These are phyloP conservation scores for Malania oleifera DNA, from an alignment of 164 flowering plant species.

Conservation along the genomic window DNA sequence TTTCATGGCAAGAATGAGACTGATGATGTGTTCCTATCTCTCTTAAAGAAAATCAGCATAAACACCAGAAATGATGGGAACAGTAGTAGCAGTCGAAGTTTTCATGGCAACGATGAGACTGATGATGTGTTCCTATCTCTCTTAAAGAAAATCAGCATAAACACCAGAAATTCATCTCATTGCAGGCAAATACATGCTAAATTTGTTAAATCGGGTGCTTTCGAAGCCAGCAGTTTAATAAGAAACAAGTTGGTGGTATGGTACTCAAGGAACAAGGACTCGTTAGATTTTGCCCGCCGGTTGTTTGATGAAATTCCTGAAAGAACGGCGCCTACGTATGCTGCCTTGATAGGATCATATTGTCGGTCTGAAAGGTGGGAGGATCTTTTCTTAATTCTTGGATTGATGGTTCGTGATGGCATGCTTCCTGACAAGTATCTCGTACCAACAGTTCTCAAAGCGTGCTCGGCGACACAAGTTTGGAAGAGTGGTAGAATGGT, in stretches of 20 bases:
- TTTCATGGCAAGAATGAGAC: slow-evolving; percentile 10
- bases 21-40: slow-evolving; percentile 17
- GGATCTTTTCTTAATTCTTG: slow-evolving; percentile 24
- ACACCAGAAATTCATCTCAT: slow-evolving; percentile 10
- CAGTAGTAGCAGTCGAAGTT: not conserved
- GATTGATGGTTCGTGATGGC: slow-evolving; percentile 39
- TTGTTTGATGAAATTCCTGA: slow-evolving; percentile 36
- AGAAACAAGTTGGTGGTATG: slow-evolving; percentile 23
- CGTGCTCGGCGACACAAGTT: slow-evolving; percentile 30
- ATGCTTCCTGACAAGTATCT: slow-evolving; percentile 42
- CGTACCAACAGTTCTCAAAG: slow-evolving; percentile 43
- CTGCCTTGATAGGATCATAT: slow-evolving; percentile 35
- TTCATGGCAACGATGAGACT: slow-evolving; percentile 11
- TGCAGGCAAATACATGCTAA: slow-evolving; percentile 33
- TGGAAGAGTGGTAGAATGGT: slow-evolving; percentile 31
- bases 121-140: slow-evolving; percentile 21
- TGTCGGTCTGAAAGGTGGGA: slow-evolving; percentile 32
- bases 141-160: slow-evolving; percentile 6
- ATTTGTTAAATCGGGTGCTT: slow-evolving; percentile 26
- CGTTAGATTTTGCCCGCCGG: slow-evolving; percentile 28
- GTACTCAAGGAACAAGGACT: slow-evolving; percentile 20
- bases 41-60: slow-evolving; percentile 10
- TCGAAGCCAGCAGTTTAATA: slow-evolving; percentile 12
- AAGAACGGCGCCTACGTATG: slow-evolving; percentile 22
- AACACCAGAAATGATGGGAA: not conserved